Evolutionary conservation across 257 asterid genomes (phyloP), one percentile per base, ranked within the genome.

Genomic region (Lavandula angustifolia): DNA sequence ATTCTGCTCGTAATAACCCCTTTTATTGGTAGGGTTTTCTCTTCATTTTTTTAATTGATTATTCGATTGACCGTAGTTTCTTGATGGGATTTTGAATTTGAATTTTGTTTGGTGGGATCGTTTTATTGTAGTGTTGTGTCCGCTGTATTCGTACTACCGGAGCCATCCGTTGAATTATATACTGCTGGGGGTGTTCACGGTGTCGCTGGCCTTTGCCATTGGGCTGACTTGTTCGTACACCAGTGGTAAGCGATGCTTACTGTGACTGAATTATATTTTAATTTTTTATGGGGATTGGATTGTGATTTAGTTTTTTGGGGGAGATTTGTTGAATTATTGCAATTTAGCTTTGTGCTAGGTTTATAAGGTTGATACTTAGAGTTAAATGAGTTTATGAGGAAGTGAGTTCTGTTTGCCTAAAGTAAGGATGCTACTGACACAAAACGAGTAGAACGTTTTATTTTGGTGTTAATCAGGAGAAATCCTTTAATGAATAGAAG

Each of bases 141-240:
- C 97, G 17, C 69, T 92, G 82, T 78, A 75, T 68, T 85, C 76
- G 72, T 89, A 85, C 73, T 77, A 87, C 76, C 87, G 82, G 89
- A 79, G 14, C 67, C 97, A 92, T 81, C 98, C 98, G 4, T 64
- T 82, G 76, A 92, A 92, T 72, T 92, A 80, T 62, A 6, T 89
- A 17, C 89, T 92, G 47, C 97, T 92, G 60, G 97, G 82, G 62
- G 0, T 92, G 8, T 92, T 92, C 64, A 92, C 98, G 5, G 66
- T 81, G 50, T 7, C 95, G 47, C 76, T 92, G 22, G 82, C 98
- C 2, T 87, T 85, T 0, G 84, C 85, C 3, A 77, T 89, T 38
- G 98, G 98, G 42, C 69, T 92, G 77, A 75, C 89, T 72, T 89
- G 97, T 54, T 85, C 98, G 6, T 85, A 33, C 77, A 84, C 92